These are phyloP conservation scores for Massarina eburnea DNA, from an alignment of 2,329 filamentous ascomycete species.

Conservation along the genomic window DNA sequence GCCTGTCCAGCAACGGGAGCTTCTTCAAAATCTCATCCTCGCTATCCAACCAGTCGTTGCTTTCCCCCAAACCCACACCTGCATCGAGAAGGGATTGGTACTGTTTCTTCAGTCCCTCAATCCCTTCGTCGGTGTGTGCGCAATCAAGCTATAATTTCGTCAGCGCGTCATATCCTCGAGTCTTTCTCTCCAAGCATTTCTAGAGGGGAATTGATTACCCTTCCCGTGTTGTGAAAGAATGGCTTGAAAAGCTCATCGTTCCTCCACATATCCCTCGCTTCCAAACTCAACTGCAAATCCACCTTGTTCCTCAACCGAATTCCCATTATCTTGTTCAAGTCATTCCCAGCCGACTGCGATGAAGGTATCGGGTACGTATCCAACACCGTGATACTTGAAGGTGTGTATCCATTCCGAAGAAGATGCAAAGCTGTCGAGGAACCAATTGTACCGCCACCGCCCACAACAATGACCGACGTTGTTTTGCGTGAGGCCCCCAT, in stretches of 20 bases:
- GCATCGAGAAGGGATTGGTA: constrained; percentile 43
- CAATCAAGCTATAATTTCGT: constrained; percentile 29
- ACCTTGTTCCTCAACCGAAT: constrained; percentile 45
- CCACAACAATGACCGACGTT: constrained; percentile 49
- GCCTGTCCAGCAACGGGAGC: constrained; percentile 43
- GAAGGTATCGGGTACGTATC: constrained; percentile 52
- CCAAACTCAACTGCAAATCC: constrained; percentile 34
- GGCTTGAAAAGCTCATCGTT: constrained; percentile 49
- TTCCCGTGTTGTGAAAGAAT: constrained; percentile 51
- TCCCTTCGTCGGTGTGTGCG: constrained; percentile 41
- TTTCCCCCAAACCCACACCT: constrained; percentile 29
- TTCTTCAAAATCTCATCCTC: constrained; percentile 49
- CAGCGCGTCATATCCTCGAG: too few species aligned
- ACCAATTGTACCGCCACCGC: constrained; percentile 57
- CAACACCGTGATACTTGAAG: constrained; percentile 50
- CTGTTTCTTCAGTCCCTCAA: constrained; percentile 35
- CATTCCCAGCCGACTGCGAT: constrained; percentile 52
- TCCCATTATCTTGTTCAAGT: constrained; percentile 53
- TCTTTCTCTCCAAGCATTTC: not conserved
- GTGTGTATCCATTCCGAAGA: constrained; percentile 51
- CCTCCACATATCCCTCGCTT: constrained; percentile 46
- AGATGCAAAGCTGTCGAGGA: constrained; percentile 57
- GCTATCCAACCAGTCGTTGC: constrained; percentile 47
- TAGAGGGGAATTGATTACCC: constrained; percentile 17
- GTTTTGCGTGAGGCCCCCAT: too few species aligned